A percentile compares a stretch with the other conserved stretches of the same genome.
phyloP scores from a whole-genome alignment of 1,284 basidiomycete species.

The Ceraceosorus bombacis region DNA sequence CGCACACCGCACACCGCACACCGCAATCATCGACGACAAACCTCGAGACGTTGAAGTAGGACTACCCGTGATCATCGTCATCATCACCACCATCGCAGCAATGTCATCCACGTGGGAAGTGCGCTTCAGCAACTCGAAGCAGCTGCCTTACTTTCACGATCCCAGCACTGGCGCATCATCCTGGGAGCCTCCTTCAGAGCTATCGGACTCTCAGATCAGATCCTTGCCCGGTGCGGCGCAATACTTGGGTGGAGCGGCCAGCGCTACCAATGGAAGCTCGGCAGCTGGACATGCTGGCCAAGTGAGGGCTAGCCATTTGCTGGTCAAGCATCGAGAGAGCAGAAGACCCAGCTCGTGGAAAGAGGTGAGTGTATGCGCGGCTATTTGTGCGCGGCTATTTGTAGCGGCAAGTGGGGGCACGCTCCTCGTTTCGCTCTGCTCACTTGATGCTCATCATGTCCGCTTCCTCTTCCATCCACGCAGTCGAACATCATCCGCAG shows the following conservation, averaged over 20 bases:
- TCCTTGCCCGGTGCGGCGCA: slow-evolving; percentile 39
- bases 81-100: not conserved
- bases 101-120: slow-evolving; percentile 35
- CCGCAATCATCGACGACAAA: no score
- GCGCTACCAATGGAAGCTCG: slow-evolving; percentile 1
- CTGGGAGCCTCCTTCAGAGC: slow-evolving; percentile 71
- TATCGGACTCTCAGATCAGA: slow-evolving; percentile 52
- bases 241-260: slow-evolving; percentile 15
- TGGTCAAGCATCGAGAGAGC: slow-evolving; percentile 84
- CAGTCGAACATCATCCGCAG: slow-evolving; percentile 75
- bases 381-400: not conserved
- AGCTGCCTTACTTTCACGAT: slow-evolving; percentile 85
- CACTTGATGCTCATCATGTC: not conserved
- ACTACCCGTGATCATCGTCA: no score
- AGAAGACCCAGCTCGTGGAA: slow-evolving; percentile 62
- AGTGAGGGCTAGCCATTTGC: slow-evolving; percentile 85
- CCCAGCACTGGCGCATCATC: slow-evolving; percentile 61
- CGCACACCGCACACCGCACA: no score
- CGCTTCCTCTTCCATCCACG: slow-evolving; percentile 4
- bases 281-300: slow-evolving; percentile 54
- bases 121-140: slow-evolving; percentile 65
- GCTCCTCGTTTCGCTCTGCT: no score
- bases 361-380: slow-evolving; percentile 22
- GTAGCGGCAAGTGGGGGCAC: not conserved
- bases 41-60: no score